Evolutionary conservation across 2,329 filamentous ascomycete genomes (phyloP).

Genomic region (Lomentospora prolificans): DNA sequence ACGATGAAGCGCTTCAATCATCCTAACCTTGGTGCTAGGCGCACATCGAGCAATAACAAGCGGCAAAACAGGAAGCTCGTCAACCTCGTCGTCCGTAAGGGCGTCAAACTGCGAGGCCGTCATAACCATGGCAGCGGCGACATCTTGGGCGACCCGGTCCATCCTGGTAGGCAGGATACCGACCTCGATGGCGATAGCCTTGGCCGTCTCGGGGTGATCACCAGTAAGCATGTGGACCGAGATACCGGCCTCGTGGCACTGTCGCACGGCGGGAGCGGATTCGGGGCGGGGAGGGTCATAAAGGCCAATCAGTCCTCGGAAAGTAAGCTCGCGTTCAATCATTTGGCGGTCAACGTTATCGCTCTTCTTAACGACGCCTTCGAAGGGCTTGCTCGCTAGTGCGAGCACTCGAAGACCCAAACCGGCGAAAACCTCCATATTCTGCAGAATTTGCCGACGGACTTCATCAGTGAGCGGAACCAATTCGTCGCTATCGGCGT

Average conservation of each 20-base stretch:
- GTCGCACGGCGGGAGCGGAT: constrained; percentile 48
- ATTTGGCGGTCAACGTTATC: constrained; percentile 38
- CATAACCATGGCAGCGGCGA: constrained; percentile 51
- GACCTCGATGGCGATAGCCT: constrained; percentile 51
- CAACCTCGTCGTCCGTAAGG: constrained; percentile 53
- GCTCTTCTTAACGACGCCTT: constrained; percentile 24
- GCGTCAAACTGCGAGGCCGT: constrained; percentile 55
- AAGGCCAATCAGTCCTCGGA: constrained; percentile 58
- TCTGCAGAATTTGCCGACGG: constrained; percentile 44
- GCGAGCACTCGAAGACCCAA: constrained; percentile 59
- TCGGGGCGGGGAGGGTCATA: constrained; percentile 64
- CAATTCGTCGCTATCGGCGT: constrained; percentile 19
- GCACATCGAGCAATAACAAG: constrained; percentile 61
- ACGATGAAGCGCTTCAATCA: constrained; percentile 64
- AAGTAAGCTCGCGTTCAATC: constrained; percentile 50
- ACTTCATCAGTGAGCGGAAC: constrained; percentile 39
- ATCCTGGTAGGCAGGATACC: constrained; percentile 46
- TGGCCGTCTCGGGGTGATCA: constrained; percentile 54
- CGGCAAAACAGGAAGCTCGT: constrained; percentile 52
- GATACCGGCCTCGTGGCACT: constrained; percentile 53
- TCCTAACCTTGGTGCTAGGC: constrained; percentile 61
- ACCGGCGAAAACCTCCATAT: constrained; percentile 54
- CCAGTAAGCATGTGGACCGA: constrained; percentile 60
- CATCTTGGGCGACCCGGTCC: constrained; percentile 38
- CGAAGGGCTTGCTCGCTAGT: constrained; percentile 41